Conservation (phyloP, 139 green algal species). For the Astrephomene gubernaculifera region DNA sequence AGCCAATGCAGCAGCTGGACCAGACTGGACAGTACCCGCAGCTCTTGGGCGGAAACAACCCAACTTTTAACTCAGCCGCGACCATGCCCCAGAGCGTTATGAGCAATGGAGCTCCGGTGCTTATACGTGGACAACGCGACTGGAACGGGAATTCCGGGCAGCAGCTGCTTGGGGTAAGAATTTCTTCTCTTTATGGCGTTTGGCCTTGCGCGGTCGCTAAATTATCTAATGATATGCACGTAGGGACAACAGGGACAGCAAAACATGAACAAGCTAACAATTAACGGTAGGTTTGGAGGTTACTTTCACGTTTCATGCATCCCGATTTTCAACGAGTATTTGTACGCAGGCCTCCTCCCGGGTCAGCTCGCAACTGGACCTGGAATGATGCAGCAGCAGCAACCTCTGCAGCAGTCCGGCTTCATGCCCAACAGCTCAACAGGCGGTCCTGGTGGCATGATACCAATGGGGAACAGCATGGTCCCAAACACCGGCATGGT, state of each 20-base stretch:
- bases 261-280: conserved; percentile 30
- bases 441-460: conserved; percentile 5
- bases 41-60: conserved; percentile 19
- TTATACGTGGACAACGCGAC: conserved; percentile 44
- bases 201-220: background rate
- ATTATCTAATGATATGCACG: background rate
- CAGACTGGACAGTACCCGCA: conserved; percentile 8
- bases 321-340: too few species aligned
- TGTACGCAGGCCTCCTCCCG: conserved; percentile 4
- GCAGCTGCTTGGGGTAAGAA: conserved; percentile 41
- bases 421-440: conserved; percentile 1
- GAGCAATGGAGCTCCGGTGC: conserved; percentile 78
- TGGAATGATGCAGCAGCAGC: conserved; percentile 39
- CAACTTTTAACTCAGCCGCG: conserved; percentile 23
- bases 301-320: background rate
- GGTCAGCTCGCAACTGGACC: conserved; percentile 12
- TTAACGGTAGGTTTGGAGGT: conserved; percentile 18
- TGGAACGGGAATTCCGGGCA: conserved; percentile 13
- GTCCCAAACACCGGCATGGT: conserved; percentile 20
- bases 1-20: conserved; percentile 20
- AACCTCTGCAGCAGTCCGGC: conserved; percentile 7
- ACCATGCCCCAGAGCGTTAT: conserved; percentile 55
- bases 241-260: conserved; percentile 7
- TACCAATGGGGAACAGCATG: conserved; percentile 27
- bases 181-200: background rate